Percentiles rank a stretch among this genome's conserved stretches.
These are phyloP conservation scores for Paramyrothecium sp. DNA, from an alignment of 2,329 filamentous ascomycete species.

Conservation along the genomic window DNA sequence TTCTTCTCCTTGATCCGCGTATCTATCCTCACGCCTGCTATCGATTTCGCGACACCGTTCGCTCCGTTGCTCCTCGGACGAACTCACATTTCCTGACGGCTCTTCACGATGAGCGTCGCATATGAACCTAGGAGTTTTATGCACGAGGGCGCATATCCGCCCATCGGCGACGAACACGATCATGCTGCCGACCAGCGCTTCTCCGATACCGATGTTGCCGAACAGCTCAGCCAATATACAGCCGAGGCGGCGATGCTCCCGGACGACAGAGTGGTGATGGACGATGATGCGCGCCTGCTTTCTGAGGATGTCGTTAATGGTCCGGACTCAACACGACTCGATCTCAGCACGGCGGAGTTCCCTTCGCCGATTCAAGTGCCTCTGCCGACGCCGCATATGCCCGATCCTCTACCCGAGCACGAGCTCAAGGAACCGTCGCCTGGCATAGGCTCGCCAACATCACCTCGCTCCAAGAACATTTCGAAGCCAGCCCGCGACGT, in stretches of 20 bases:
- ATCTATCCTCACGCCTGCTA: neutral
- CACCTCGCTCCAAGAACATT: constrained; percentile 49
- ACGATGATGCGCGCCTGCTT: constrained; percentile 32
- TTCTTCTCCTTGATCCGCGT: neutral
- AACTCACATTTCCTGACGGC: too few species aligned
- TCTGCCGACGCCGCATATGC: constrained; percentile 26
- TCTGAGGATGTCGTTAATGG: constrained; percentile 35
- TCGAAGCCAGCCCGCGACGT: constrained; percentile 58
- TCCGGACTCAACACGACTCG: constrained; percentile 37
- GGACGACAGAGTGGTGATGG: constrained; percentile 35
- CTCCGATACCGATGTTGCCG: constrained; percentile 40
- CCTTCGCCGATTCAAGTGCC: constrained; percentile 31
- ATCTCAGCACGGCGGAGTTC: constrained; percentile 31
- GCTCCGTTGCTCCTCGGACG: neutral
- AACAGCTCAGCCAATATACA: constrained; percentile 42
- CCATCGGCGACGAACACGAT: constrained; percentile 44
- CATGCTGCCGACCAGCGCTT: constrained; percentile 38
- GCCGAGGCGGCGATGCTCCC: constrained; percentile 34
- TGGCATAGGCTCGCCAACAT: constrained; percentile 26
- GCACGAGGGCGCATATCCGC: constrained; percentile 45
- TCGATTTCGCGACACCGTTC: neutral
- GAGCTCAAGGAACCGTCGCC: constrained; percentile 34
- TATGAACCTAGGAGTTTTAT: constrained; percentile 50
- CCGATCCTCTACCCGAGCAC: constrained; percentile 29
- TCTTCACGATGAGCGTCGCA: constrained; percentile 44